Evolutionary conservation across 108 stramenopile species (phyloP).

Genomic region (Cyclotella kingstonii): DNA sequence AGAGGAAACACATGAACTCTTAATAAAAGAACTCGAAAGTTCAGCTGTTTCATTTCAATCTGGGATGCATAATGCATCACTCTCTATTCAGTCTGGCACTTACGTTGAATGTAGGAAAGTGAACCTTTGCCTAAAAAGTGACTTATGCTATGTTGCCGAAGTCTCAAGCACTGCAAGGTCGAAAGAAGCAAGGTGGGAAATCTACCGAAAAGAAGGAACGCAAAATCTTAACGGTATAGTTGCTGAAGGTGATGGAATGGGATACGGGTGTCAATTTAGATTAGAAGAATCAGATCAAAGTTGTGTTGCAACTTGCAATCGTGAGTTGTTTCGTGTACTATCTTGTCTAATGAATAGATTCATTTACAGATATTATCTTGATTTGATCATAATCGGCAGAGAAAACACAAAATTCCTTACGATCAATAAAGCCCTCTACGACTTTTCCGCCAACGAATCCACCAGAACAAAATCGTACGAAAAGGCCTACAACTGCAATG

Average conservation of each 20-base stretch:
- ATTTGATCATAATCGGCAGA: neutral
- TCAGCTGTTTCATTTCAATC: conserved; percentile 8
- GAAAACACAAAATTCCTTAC: neutral
- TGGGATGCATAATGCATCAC: neutral
- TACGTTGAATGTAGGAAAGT: neutral
- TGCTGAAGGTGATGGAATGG: conserved; percentile 17
- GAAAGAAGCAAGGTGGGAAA: conserved; percentile 28
- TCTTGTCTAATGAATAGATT: neutral
- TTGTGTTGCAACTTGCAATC: neutral
- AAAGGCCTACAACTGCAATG: conserved; percentile 10
- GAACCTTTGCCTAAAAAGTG: conserved; percentile 27
- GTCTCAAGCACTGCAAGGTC: conserved; percentile 7
- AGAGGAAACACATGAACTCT: too few species aligned
- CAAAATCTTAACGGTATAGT: conserved; percentile 13
- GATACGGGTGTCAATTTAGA: conserved; percentile 25
- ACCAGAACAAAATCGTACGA: conserved; percentile 5
- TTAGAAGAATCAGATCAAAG: neutral
- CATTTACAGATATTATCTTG: neutral
- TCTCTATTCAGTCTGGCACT: conserved; percentile 1
- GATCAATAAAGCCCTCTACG: neutral
- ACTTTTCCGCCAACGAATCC: conserved; percentile 12
- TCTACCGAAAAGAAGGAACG: conserved; percentile 14
- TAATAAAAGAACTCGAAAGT: too few species aligned
- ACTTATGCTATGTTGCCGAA: conserved; percentile 23
- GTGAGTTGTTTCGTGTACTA: neutral